A percentile compares a stretch with the other conserved stretches of the same genome.
phyloP scores from a whole-genome alignment of 2,329 filamentous ascomycete species.

The Tolypocladium inflatum region DNA sequence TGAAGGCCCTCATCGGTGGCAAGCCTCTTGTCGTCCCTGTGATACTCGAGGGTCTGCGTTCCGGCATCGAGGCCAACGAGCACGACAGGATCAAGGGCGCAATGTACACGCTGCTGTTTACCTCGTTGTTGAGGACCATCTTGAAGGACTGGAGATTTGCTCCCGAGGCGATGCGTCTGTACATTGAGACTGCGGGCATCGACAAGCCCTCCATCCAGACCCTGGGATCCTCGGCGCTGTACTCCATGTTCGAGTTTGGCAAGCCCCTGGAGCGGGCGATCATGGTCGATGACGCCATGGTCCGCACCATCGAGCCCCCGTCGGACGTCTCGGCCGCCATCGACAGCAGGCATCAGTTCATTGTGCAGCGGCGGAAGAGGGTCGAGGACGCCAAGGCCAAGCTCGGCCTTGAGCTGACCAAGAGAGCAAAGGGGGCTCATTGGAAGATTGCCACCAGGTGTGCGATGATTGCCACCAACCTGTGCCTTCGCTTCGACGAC shows the following conservation, averaged over 20 bases:
- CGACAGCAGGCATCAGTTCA: conserved; percentile 52
- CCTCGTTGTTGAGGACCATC: conserved; percentile 78
- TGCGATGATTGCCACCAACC: conserved; percentile 80
- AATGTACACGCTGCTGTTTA: conserved; percentile 83
- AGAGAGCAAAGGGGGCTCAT: conserved; percentile 69
- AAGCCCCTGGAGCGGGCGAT: conserved; percentile 81
- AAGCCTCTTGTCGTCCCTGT: conserved; percentile 82
- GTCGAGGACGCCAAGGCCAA: conserved; percentile 79
- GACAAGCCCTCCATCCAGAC: conserved; percentile 94
- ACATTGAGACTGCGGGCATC: conserved; percentile 80
- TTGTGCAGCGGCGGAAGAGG: conserved; percentile 61
- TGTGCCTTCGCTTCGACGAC: conserved; percentile 84
- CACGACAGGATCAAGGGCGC: conserved; percentile 90
- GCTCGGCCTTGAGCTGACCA: conserved; percentile 72
- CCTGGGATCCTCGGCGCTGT: conserved; percentile 71
- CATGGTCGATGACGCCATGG: conserved; percentile 61
- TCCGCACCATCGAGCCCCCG: conserved; percentile 62
- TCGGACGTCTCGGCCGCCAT: conserved; percentile 56
- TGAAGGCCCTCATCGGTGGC: conserved; percentile 84
- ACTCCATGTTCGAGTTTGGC: conserved; percentile 84
- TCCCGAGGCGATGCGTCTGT: conserved; percentile 78
- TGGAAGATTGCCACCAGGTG: conserved; percentile 95
- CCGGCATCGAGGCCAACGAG: conserved; percentile 69
- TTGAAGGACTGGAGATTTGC: conserved; percentile 92
- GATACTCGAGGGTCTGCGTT: conserved; percentile 69